Base-by-base conservation (phyloP, 1,139 yeast genomes). In the Kodamaea sp. region DNA sequence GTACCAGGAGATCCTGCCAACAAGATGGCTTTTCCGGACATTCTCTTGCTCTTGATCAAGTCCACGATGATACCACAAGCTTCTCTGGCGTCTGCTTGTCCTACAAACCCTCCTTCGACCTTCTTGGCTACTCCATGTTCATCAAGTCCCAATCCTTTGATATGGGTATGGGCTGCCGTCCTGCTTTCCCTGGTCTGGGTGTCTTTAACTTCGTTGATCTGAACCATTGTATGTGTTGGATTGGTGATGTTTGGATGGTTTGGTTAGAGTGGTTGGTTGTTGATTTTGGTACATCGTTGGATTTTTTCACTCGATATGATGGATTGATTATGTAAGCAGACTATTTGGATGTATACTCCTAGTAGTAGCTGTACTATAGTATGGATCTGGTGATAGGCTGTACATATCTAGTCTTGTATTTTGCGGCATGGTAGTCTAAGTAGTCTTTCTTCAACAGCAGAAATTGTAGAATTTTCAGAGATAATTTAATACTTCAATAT, bases 1-100 rank as follows among this genome's bases (percentile, higher is more conserved):
- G 97, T 90, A 3, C 97, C 97, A 12, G 98, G 97, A 4, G 96
- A 95, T 41, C 98, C 98, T 0, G 98, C 97, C 35, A 92, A 71
- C 43, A 92, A 66, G 30, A 92, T 81, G n/a, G 97, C 98, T 57
- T 89, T 87, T 19, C 98, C 98, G 37, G 95, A 83, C 87, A 92
- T 84, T 60, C 83, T 89, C 57, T 87, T 88, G 24, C 92, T 84
- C 63, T 89, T 90, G 66, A 92, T 89, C 54, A 92, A 70, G 61
- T 92, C 98, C 23, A 92, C 97, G 45, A 92, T 78, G 34, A 94
- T 83, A 43, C 98, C 98, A 59, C 97, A 90, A 1, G 97, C 97
- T 63, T 92, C 98, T 59, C 98, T 78, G 10, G 99, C 98, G 48
- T 83, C 88, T 9, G 74, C 73, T 61, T 92, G 99, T 28, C 98